Evolutionary conservation across 2,329 filamentous ascomycete genomes (phyloP).

Genomic region (Sporothrix variecibatus): DNA sequence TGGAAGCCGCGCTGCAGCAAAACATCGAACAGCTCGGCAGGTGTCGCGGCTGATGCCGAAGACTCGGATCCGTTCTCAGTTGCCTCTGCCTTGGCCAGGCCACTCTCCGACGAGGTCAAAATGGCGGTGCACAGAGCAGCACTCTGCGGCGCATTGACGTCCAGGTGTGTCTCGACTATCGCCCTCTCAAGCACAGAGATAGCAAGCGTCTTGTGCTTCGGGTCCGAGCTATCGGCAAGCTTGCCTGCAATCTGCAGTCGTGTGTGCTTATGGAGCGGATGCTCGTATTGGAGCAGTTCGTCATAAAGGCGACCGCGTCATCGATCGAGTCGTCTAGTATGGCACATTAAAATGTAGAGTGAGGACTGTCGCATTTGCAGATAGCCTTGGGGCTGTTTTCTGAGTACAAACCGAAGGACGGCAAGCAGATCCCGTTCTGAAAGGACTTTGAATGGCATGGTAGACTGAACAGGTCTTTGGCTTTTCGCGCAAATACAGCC

Average conservation of each 20-base stretch:
- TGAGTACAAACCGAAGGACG: conserved; percentile 27
- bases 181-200: conserved; percentile 48
- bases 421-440: conserved; percentile 3
- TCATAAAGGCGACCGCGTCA: conserved; percentile 40
- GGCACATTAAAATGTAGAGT: conserved; percentile 36
- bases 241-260: conserved; percentile 50
- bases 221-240: conserved; percentile 43
- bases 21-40: conserved; percentile 55
- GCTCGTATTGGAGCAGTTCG: conserved; percentile 36
- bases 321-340: conserved; percentile 29
- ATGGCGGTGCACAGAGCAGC: conserved; percentile 61
- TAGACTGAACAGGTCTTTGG: not conserved
- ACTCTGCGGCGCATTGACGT: conserved; percentile 50
- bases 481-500: conserved; percentile 31
- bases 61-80: not conserved
- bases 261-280: conserved; percentile 46
- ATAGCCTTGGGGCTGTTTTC: conserved; percentile 24
- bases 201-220: conserved; percentile 44
- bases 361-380: conserved; percentile 44
- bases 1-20: conserved; percentile 62
- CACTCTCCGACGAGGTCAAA: conserved; percentile 46
- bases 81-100: conserved; percentile 5
- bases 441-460: not conserved
- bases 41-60: conserved; percentile 40
- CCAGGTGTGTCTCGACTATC: conserved; percentile 38